Evolutionary conservation across 192 early-diverging fungal species (phyloP), one percentile per base, ranked within the genome.

Genomic region (Coemansia sp.): DNA sequence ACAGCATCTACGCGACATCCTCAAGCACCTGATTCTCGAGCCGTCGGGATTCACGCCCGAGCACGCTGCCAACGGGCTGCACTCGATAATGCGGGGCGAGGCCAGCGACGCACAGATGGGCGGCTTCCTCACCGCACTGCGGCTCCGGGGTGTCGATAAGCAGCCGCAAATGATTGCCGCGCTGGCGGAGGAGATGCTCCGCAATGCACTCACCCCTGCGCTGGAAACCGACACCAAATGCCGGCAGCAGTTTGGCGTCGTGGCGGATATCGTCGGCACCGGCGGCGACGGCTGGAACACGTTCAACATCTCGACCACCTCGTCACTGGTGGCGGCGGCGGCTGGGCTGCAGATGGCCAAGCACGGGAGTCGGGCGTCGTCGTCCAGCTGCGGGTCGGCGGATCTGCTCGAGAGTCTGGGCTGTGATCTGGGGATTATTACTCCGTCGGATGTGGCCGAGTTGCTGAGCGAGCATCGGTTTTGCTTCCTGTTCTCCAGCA

Each of bases 261-360:
- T 92, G 6, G 85, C 86, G 2, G 94, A 98, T 60, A 94, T 96
- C 69, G 93, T 97, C 3, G 96, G 96, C 4, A 98, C 96, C 1
- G 96, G 96, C n/a, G 96, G 96, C 8, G 96, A 98, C 77, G 94
- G 94, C 12, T 90, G 92, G 62, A 83, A 97, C 69, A 98, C 96
- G 15, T 98, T 95, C 64, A 98, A 98, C 62, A 94, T 97, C 11
- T 90, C 87, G 1, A 98, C 96, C 0, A 91, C 96, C 0, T 82
- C 91, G 10, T 84, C 90, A 28, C 84, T 98, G 30, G 89, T 98
- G 0, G 89, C 89, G 10, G 96, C 93, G 2, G 94, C 93, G 19
- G 91, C 93, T 4, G 93, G 94, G 14, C 81, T 83, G 50, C 81
- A 79, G 55, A 85, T 98, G 42, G 91, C 92, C 49, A 98, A 98